phyloP scores from a whole-genome alignment of 768 basidiomycete genomes.

The Suillus ampliporus region DNA sequence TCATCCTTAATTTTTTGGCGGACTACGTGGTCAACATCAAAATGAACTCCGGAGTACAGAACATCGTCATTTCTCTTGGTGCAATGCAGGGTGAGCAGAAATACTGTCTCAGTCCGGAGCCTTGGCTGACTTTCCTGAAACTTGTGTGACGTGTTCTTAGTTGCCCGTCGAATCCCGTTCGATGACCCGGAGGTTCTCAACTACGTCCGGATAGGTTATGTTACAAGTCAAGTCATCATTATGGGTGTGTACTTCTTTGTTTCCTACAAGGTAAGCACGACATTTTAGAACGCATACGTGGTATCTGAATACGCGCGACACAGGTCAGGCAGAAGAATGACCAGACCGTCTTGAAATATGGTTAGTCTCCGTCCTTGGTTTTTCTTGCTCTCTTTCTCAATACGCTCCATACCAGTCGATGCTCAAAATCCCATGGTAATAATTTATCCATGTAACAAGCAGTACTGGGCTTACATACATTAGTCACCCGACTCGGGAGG shows the following conservation, averaged over 20 bases:
- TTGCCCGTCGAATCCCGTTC: conserved; percentile 90
- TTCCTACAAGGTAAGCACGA: conserved; percentile 60
- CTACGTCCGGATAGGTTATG: conserved; percentile 87
- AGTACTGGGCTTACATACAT: conserved; percentile 2
- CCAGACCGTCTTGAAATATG: conserved; percentile 94
- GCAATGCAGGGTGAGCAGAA: conserved; percentile 81
- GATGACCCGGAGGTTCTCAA: conserved; percentile 83
- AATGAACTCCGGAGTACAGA: conserved; percentile 81
- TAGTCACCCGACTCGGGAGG: conserved; percentile 70
- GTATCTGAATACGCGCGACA: conserved; percentile 35
- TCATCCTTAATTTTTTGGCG: conserved; percentile 13
- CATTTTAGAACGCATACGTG: neutral
- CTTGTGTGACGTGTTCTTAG: conserved; percentile 44
- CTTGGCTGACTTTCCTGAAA: neutral
- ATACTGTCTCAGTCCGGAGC: neutral
- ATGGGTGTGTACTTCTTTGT: conserved; percentile 82
- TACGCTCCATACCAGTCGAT: conserved; percentile 59
- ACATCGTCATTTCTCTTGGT: conserved; percentile 87
- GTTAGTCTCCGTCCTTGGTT: conserved; percentile 46
- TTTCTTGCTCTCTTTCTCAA: neutral
- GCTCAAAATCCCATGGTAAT: conserved; percentile 75
- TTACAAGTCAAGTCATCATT: conserved; percentile 71
- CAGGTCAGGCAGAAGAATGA: conserved; percentile 97
- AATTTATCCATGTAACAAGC: neutral
- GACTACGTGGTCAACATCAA: conserved; percentile 30